A percentile compares a stretch with the other conserved stretches of the same genome.
phyloP scores from a whole-genome alignment of 805 yeast genomes.

The Clavispora asparagi region DNA sequence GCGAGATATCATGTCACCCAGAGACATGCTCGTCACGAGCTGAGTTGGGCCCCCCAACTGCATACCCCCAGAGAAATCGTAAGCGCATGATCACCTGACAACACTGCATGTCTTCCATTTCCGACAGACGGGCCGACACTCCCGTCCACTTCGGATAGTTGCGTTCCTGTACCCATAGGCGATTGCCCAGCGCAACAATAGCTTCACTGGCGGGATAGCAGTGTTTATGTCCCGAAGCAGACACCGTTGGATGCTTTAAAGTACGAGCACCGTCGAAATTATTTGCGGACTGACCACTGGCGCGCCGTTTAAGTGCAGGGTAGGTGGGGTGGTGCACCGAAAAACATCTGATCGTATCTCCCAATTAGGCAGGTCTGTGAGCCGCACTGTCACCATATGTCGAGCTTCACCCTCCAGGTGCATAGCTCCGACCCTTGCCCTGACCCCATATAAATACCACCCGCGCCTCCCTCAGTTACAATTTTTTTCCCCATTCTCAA shows the following conservation, averaged over 20 bases:
- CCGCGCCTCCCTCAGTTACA: background rate
- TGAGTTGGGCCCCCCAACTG: background rate
- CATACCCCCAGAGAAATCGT: background rate
- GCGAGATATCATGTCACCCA: background rate
- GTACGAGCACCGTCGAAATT: too few species aligned
- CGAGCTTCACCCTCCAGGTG: background rate
- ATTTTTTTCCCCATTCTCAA: background rate
- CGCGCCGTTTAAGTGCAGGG: background rate
- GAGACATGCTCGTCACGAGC: background rate
- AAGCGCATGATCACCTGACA: constrained; percentile 1
- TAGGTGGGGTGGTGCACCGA: background rate
- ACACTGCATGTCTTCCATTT: background rate
- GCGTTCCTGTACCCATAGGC: too few species aligned
- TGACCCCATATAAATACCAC: background rate
- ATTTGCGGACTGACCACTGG: too few species aligned
- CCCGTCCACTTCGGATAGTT: too few species aligned
- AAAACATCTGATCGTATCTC: background rate
- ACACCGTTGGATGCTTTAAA: too few species aligned
- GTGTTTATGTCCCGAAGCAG: too few species aligned
- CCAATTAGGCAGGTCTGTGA: background rate
- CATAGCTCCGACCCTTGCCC: background rate
- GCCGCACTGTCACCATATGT: constrained; percentile 3
- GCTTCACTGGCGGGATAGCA: too few species aligned
- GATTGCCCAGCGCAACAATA: too few species aligned
- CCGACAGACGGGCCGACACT: too few species aligned